These are phyloP conservation scores for Penicillium nucicola DNA, from an alignment of 495 filamentous ascomycete species.

Conservation along the genomic window DNA sequence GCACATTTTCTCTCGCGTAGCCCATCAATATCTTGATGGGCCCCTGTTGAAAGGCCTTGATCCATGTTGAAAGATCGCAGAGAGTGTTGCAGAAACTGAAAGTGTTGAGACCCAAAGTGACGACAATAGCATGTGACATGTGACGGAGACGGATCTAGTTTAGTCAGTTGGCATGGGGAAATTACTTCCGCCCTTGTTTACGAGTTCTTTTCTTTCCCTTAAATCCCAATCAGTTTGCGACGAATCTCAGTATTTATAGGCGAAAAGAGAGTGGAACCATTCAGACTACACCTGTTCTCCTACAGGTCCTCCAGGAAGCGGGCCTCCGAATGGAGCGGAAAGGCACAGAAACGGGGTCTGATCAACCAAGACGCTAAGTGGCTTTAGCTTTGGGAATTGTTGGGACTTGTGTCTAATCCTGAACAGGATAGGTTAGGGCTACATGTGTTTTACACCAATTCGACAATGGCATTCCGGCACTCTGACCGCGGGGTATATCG, in stretches of 20 bases:
- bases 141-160: conserved; percentile 5
- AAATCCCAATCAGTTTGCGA: not conserved
- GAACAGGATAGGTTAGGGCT: not conserved
- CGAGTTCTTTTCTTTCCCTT: not conserved
- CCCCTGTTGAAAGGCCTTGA: conserved; percentile 44
- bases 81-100: conserved; percentile 15
- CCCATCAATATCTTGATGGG: conserved; percentile 34
- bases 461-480: not conserved
- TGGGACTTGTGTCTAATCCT: not conserved
- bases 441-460: not conserved
- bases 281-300: not conserved
- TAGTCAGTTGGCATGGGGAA: conserved; percentile 20
- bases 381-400: not conserved
- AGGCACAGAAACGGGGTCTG: conserved; percentile 21
- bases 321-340: conserved; percentile 30
- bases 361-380: conserved; percentile 9
- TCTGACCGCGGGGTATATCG: conserved; percentile 1
- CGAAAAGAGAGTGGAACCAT: conserved; percentile 16
- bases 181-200: not conserved
- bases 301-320: conserved; percentile 17
- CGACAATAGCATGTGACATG: conserved; percentile 37
- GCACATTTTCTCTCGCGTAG: conserved; percentile 46
- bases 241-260: conserved; percentile 13
- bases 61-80: conserved; percentile 31
- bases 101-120: conserved; percentile 18